Conservation (phyloP, 371 early-diverging fungal genomes). For the Paraphysoderma sedebokerense region DNA sequence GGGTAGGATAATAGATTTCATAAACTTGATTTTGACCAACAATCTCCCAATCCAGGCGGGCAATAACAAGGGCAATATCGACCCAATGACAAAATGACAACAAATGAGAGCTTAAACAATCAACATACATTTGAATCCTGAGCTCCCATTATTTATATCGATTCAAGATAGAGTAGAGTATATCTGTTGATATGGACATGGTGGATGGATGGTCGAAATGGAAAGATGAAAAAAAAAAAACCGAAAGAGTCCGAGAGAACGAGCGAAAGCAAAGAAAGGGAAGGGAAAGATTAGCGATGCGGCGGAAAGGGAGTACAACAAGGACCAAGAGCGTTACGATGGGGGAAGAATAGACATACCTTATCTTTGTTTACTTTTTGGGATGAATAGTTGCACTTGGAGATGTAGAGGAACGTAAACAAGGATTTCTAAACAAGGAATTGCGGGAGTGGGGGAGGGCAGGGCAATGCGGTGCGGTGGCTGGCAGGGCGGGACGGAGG, state of each 20-base stretch:
- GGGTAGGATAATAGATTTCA: slow-evolving; percentile 6
- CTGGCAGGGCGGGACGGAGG: neutral
- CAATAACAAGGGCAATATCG: too few relatives aligned
- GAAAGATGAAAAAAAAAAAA: neutral
- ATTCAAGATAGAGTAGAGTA: neutral
- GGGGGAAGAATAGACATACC: neutral
- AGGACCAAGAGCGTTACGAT: neutral
- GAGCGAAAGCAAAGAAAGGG: neutral
- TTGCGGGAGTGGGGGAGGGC: neutral
- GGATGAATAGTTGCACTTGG: too few relatives aligned
- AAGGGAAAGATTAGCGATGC: neutral
- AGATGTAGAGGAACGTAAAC: slow-evolving; percentile 3
- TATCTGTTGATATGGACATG: neutral
- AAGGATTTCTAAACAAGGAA: neutral
- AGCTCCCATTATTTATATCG: slow-evolving; percentile 11
- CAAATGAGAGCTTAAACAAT: too few relatives aligned
- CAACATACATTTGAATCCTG: too few relatives aligned
- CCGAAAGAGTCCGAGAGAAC: neutral
- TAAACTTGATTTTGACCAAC: slow-evolving; percentile 2
- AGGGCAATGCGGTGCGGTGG: neutral
- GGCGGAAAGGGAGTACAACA: neutral
- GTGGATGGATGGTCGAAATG: neutral
- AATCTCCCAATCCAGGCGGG: too few relatives aligned
- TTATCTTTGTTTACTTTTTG: too few relatives aligned
- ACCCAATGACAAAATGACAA: too few relatives aligned